Conservation (phyloP, 2,329 filamentous ascomycete species). For the Fusarium liriodendri region DNA sequence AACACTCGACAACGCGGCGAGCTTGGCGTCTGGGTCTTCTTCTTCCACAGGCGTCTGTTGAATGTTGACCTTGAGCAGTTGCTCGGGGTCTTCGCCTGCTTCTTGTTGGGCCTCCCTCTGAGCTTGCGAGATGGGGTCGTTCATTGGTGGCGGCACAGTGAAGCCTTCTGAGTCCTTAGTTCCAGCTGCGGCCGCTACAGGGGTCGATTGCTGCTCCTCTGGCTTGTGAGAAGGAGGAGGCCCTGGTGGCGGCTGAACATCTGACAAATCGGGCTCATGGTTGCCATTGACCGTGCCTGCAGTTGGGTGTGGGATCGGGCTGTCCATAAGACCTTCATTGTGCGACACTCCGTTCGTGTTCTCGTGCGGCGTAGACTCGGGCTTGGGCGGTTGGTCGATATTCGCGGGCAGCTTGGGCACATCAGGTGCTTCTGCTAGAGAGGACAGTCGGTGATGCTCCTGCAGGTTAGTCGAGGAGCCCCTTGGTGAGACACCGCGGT, state of each 20-base stretch:
- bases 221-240: constrained; percentile 59
- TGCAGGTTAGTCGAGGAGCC: constrained; percentile 69
- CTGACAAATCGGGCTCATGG: constrained; percentile 59
- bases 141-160: constrained; percentile 73
- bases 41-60: constrained; percentile 81
- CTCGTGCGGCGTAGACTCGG: constrained; percentile 51
- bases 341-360: constrained; percentile 59
- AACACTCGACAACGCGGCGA: constrained; percentile 80
- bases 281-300: constrained; percentile 60
- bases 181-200: constrained; percentile 41
- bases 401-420: constrained; percentile 44
- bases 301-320: constrained; percentile 42
- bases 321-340: constrained; percentile 45
- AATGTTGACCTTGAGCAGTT: constrained; percentile 83
- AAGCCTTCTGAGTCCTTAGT: constrained; percentile 81
- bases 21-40: constrained; percentile 78
- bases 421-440: constrained; percentile 68
- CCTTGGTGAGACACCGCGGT: constrained; percentile 65
- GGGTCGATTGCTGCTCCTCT: constrained; percentile 48
- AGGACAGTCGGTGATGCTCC: constrained; percentile 65
- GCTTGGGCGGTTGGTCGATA: constrained; percentile 40
- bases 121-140: constrained; percentile 77
- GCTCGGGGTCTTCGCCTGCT: constrained; percentile 68
- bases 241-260: constrained; percentile 63
- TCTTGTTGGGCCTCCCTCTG: constrained; percentile 68